Base-by-base conservation (phyloP, 805 yeast species). In the Yamadazyma tumulicola region DNA sequence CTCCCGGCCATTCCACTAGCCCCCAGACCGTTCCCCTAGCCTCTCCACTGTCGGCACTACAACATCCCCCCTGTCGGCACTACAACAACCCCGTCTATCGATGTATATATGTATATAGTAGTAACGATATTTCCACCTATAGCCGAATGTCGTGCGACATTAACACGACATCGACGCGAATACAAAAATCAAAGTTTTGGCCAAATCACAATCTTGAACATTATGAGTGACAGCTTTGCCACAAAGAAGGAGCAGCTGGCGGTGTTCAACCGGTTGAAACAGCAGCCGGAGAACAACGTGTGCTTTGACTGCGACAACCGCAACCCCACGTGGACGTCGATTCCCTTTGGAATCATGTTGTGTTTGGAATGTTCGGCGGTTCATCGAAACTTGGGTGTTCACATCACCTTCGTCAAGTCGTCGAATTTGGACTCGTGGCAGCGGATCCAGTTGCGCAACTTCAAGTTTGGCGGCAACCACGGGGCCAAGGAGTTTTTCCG, bases 281-380 rank as follows among this genome's bases (percentile, higher is more conserved):
- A 81, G 59, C 69, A 74, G 43, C 79, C 79, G 17, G 84, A 87
- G 30, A 89, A 89, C 68, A 81, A 81, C 52, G 77, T 72, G 24
- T 93, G 98, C 64, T 91, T 93, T 63, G 98, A 93, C 57, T 93
- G 98, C 61, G 75, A 83, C 34, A 85, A 89, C 49, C 87, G 85
- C 55, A 89, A 89, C 58, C 97, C 98, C 23, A 87, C 97, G 0
- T 93, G 98, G 98, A 86, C 98, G 3, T 91, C 97, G 10, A 88
- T 91, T 36, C 96, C 97, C 10, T 91, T 86, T 61, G 98, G 97
- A 37, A 85, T 89, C 34, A 75, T 89, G 57, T 66, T 93, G 39
- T 93, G 98, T 67, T 72, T 89, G 41, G 95, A 93, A 59, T 93
- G 98, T 61, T 85, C 96, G 35, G 89, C 97, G 3, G 87, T 84